These are phyloP conservation scores for Datisca glomerata DNA, from an alignment of 306 rosid species.

Conservation along the genomic window DNA sequence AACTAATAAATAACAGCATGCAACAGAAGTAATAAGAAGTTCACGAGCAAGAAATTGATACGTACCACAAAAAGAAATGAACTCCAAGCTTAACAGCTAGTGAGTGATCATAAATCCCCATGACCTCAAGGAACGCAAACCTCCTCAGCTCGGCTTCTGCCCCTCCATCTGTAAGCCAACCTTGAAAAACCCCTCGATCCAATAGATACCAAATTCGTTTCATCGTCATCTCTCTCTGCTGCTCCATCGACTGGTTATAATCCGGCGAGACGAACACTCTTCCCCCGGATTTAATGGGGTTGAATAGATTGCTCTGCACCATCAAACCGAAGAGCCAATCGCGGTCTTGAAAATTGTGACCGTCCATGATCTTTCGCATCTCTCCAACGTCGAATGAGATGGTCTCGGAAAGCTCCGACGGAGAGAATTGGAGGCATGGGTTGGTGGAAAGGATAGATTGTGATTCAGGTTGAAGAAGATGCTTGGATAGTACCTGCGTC, in stretches of 20 bases:
- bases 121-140: slow-evolving; percentile 42
- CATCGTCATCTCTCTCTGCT: slow-evolving; percentile 72
- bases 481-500: slow-evolving; percentile 17
- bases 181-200: slow-evolving; percentile 50
- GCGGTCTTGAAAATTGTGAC: slow-evolving; percentile 56
- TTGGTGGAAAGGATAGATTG: slow-evolving; percentile 15
- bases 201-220: slow-evolving; percentile 46
- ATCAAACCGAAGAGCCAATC: slow-evolving; percentile 63
- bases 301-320: slow-evolving; percentile 53
- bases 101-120: slow-evolving; percentile 71
- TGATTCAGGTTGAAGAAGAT: slow-evolving; percentile 18
- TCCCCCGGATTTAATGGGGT: slow-evolving; percentile 33
- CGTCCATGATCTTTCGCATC: slow-evolving; percentile 63
- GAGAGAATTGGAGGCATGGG: slow-evolving; percentile 28
- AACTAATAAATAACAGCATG: no score
- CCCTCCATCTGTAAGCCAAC: slow-evolving; percentile 58
- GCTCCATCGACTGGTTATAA: slow-evolving; percentile 78
- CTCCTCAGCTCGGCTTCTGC: slow-evolving; percentile 41
- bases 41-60: neutral
- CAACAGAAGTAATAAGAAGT: no score
- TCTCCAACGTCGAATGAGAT: slow-evolving; percentile 26
- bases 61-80: slow-evolving; percentile 62
- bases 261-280: slow-evolving; percentile 56
- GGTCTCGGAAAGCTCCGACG: slow-evolving; percentile 32
- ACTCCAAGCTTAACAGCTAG: slow-evolving; percentile 73